Evolutionary conservation across 768 basidiomycete species (phyloP).

Genomic region (Inosperma sp.): DNA sequence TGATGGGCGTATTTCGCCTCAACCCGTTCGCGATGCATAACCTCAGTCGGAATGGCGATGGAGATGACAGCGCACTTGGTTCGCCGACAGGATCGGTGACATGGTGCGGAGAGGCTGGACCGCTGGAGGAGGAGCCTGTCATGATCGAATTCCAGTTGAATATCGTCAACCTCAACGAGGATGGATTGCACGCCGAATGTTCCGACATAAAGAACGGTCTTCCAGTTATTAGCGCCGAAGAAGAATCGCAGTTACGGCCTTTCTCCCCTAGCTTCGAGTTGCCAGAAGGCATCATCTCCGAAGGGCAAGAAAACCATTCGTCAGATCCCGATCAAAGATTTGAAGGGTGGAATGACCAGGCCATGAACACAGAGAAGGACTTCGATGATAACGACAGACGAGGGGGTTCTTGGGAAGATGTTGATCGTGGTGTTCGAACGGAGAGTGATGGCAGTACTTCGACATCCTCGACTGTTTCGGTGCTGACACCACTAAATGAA

Average conservation of each 20-base stretch:
- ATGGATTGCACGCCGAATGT: slow-evolving; percentile 7
- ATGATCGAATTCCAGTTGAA: slow-evolving; percentile 66
- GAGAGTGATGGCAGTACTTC: slow-evolving; percentile 1
- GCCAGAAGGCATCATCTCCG: slow-evolving; percentile 9
- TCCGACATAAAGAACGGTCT: slow-evolving; percentile 3
- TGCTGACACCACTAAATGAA: slow-evolving; percentile 1
- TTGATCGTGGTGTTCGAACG: not conserved
- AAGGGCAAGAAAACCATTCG: not conserved
- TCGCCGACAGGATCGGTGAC: slow-evolving; percentile 24
- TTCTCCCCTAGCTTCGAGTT: slow-evolving; percentile 40
- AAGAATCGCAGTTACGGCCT: slow-evolving; percentile 26
- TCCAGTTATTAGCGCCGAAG: slow-evolving; percentile 6
- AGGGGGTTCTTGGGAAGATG: slow-evolving; percentile 4
- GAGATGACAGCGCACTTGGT: slow-evolving; percentile 9
- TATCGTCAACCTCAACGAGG: slow-evolving; percentile 20
- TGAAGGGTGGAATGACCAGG: not conserved
- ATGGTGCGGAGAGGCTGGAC: slow-evolving; percentile 50
- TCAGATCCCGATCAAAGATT: not conserved
- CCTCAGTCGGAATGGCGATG: slow-evolving; percentile 16
- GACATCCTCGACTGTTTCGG: not conserved
- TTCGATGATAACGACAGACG: not conserved
- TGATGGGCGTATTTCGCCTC: slow-evolving; percentile 77
- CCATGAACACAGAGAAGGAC: not conserved
- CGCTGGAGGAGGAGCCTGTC: slow-evolving; percentile 56
- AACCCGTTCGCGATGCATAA: slow-evolving; percentile 72